Conservation (phyloP, 2,329 filamentous ascomycete genomes). For the Alternaria metachromatica region DNA sequence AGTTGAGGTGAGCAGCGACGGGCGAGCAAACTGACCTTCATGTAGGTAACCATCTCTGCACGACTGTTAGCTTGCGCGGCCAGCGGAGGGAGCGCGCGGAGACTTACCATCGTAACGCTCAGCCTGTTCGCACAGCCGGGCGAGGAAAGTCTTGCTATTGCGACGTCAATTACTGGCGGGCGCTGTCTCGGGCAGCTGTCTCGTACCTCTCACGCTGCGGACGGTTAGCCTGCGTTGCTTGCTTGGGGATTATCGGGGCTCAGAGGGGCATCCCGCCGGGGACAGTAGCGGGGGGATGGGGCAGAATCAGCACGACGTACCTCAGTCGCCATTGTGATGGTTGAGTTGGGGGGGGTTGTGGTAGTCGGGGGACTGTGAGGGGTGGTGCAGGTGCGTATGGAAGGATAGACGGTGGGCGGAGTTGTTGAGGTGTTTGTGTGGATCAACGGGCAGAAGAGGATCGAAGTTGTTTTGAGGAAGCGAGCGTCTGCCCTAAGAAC, state of each 20-base stretch:
- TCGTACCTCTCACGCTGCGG: conserved; percentile 59
- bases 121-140: conserved; percentile 99
- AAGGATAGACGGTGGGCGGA: conserved; percentile 31
- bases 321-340: conserved; percentile 66
- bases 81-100: conserved; percentile 20
- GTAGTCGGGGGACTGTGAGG: conserved; percentile 20
- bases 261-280: conserved; percentile 51
- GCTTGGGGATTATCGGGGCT: conserved; percentile 38
- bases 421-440: conserved; percentile 33
- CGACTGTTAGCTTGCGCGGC: conserved; percentile 43
- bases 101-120: conserved; percentile 95
- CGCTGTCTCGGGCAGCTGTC: conserved; percentile 20
- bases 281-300: conserved; percentile 44
- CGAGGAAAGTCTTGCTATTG: conserved; percentile 89
- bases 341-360: conserved; percentile 22
- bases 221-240: conserved; percentile 46
- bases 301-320: conserved; percentile 57
- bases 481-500: conserved; percentile 33
- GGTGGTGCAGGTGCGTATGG: conserved; percentile 30
- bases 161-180: conserved; percentile 35
- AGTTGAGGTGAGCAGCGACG: background rate
- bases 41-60: conserved; percentile 95
- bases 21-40: conserved; percentile 72
- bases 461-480: conserved; percentile 40
- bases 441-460: conserved; percentile 29